phyloP scores from a whole-genome alignment of 2,329 filamentous ascomycete genomes.

The Daldinia eschscholtzii region DNA sequence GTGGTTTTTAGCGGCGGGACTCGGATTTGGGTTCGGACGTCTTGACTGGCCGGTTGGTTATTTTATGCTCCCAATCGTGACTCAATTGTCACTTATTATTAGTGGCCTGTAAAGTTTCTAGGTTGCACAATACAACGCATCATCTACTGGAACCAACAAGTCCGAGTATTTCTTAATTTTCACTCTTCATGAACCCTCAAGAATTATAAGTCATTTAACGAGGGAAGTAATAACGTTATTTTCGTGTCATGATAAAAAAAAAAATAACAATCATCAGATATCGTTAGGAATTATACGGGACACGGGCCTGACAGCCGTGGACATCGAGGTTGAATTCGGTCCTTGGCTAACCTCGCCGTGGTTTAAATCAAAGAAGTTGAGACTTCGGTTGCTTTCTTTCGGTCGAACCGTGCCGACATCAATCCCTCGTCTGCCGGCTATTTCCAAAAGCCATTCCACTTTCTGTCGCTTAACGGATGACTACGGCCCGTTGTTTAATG shows the following conservation, averaged over 20 bases:
- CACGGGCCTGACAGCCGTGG: constrained; percentile 39
- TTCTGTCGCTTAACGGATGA: constrained; percentile 40
- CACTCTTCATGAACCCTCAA: not conserved
- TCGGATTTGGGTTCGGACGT: constrained; percentile 25
- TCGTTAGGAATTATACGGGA: constrained; percentile 26
- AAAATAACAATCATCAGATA: constrained; percentile 1
- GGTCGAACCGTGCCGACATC: constrained; percentile 29
- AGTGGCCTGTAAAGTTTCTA: constrained; percentile 9
- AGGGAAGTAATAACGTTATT: not conserved
- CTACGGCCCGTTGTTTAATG: constrained; percentile 30
- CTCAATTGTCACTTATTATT: not conserved
- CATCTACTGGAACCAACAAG: constrained; percentile 3
- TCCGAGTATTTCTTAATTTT: not conserved
- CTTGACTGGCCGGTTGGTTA: constrained; percentile 1
- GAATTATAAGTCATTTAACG: not conserved
- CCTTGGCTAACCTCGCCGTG: constrained; percentile 27
- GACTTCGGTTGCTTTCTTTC: constrained; percentile 22
- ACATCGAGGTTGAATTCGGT: constrained; percentile 17
- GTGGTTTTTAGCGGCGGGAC: constrained; percentile 24
- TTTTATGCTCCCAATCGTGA: not conserved
- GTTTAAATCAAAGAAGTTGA: constrained; percentile 19
- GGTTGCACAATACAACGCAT: constrained; percentile 14
- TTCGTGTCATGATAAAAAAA: not conserved
- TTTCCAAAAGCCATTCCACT: constrained; percentile 25
- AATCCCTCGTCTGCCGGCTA: constrained; percentile 33